Conservation (phyloP, 805 yeast genomes). For the Jamesozyma spencerorum region DNA sequence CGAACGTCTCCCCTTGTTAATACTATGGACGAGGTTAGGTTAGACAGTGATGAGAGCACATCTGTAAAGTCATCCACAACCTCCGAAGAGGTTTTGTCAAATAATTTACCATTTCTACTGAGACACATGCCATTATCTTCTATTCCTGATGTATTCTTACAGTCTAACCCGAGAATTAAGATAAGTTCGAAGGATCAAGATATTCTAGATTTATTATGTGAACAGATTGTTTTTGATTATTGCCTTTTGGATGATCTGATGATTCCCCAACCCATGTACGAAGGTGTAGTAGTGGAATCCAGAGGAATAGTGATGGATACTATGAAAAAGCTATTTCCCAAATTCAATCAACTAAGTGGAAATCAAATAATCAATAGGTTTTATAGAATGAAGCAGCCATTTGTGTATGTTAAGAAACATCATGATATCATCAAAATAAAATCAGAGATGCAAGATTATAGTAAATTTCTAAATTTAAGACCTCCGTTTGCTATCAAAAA, state of each 20-base stretch:
- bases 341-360: conserved; percentile 22
- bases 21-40: too few species aligned
- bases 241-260: conserved; percentile 44
- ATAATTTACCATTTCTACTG: conserved; percentile 59
- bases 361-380: conserved; percentile 20
- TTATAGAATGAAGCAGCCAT: conserved; percentile 20
- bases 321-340: conserved; percentile 15
- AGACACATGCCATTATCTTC: conserved; percentile 54
- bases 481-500: conserved; percentile 44
- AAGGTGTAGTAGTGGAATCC: conserved; percentile 13
- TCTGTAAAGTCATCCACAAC: not conserved
- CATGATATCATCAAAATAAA: conserved; percentile 34
- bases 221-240: conserved; percentile 30
- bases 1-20: too few species aligned
- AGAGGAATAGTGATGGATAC: conserved; percentile 19
- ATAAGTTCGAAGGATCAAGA: conserved; percentile 11
- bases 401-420: conserved; percentile 24
- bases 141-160: conserved; percentile 44
- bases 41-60: not conserved
- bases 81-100: conserved; percentile 29
- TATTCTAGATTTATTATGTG: conserved; percentile 23
- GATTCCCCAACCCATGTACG: conserved; percentile 45
- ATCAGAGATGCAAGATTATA: conserved; percentile 39
- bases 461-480: conserved; percentile 53
- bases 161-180: conserved; percentile 16